phyloP scores from a whole-genome alignment of 2,329 filamentous ascomycete species.

The Stenocarpella maydis region DNA sequence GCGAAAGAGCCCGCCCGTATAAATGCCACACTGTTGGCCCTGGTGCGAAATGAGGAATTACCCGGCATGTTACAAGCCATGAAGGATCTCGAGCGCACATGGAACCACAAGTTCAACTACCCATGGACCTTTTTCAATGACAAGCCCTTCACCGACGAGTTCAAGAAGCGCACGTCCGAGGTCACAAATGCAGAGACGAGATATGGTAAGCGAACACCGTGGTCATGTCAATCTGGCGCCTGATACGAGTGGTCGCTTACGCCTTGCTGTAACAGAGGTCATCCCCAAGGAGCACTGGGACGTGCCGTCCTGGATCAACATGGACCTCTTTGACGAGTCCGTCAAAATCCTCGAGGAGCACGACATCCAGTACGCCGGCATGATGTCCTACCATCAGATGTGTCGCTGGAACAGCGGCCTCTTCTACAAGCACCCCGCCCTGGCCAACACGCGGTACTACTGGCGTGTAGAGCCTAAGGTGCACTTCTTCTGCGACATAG shows the following conservation, averaged over 20 bases:
- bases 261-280: slow-evolving; percentile 63
- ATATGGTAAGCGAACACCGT: slow-evolving; percentile 68
- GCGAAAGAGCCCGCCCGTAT: slow-evolving; percentile 82
- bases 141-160: slow-evolving; percentile 89
- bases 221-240: slow-evolving; percentile 20
- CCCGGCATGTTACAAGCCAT: slow-evolving; percentile 86
- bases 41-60: slow-evolving; percentile 93
- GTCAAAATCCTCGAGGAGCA: slow-evolving; percentile 83
- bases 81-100: slow-evolving; percentile 89
- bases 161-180: slow-evolving; percentile 82
- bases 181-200: slow-evolving; percentile 87
- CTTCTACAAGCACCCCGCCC: slow-evolving; percentile 95
- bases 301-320: slow-evolving; percentile 89
- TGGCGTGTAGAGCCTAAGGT: slow-evolving; percentile 99
- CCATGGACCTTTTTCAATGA: slow-evolving; percentile 99
- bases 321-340: slow-evolving; percentile 85
- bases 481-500: slow-evolving; percentile 98
- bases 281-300: slow-evolving; percentile 98
- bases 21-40: slow-evolving; percentile 88
- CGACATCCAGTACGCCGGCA: slow-evolving; percentile 88
- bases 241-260: slow-evolving; percentile 14
- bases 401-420: slow-evolving; percentile 98
- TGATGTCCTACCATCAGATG: slow-evolving; percentile 97
- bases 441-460: slow-evolving; percentile 86
- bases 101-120: slow-evolving; percentile 99